phyloP scores from a whole-genome alignment of 129 eudicot species.

The Saussurea involucrata region DNA sequence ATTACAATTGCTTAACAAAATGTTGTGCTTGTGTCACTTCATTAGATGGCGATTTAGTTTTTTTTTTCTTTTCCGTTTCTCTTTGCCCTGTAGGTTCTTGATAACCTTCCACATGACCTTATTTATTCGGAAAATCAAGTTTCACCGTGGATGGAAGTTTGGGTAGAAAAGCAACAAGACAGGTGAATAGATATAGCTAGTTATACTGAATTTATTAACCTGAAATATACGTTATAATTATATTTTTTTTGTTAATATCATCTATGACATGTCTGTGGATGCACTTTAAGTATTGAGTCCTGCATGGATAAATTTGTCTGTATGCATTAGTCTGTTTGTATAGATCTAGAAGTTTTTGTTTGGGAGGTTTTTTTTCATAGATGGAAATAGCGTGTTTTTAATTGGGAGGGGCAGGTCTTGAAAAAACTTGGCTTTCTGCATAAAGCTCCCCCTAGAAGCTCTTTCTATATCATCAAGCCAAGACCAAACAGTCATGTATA shows the following conservation, averaged over 20 bases:
- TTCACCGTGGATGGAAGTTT: conserved; percentile 96
- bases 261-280: background rate
- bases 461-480: no score
- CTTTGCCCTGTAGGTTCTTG: conserved; percentile 64
- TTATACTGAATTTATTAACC: background rate
- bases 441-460: no score
- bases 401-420: no score
- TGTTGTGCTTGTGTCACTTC: conserved; percentile 3
- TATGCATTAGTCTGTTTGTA: no score
- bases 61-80: background rate
- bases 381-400: no score
- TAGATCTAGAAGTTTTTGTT: no score
- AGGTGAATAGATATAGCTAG: conserved; percentile 37
- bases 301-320: no score
- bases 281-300: background rate
- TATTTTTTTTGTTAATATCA: background rate
- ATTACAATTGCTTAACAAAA: background rate
- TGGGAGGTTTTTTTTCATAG: no score
- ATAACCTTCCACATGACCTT: conserved; percentile 97
- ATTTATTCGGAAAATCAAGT: conserved; percentile 78
- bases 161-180: conserved; percentile 74
- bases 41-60: background rate
- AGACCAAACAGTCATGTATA: no score
- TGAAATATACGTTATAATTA: background rate
- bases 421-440: no score